phyloP scores from a whole-genome alignment of 148 eudicot species.

The Heliamphora exappendiculata region DNA sequence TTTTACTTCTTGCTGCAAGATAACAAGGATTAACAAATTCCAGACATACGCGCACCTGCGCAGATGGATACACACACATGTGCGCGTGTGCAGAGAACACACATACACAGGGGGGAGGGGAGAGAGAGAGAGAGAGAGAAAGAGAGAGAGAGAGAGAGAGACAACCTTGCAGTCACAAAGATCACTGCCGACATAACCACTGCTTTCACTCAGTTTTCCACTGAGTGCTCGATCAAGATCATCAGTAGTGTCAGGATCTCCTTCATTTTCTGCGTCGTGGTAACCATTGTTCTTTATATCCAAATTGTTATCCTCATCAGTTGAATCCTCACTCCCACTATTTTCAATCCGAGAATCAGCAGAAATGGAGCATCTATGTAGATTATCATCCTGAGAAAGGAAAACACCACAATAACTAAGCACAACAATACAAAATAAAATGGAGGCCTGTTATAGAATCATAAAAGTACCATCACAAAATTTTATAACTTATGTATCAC shows the following conservation, averaged over 20 bases:
- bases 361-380: conserved; percentile 82
- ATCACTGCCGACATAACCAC: conserved; percentile 81
- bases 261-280: conserved; percentile 74
- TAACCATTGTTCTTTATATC: conserved; percentile 56
- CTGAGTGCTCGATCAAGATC: conserved; percentile 70
- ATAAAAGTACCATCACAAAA: neutral
- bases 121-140: no score
- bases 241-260: conserved; percentile 59
- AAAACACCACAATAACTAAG: conserved; percentile 11
- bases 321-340: conserved; percentile 74
- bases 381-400: conserved; percentile 66
- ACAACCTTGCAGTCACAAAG: conserved; percentile 85
- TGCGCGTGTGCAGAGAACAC: no score
- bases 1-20: neutral
- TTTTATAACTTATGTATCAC: neutral
- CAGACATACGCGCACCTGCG: no score
- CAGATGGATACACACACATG: no score
- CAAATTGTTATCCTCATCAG: conserved; percentile 62
- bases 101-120: no score
- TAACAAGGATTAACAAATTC: no score
- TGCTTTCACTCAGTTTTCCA: conserved; percentile 86
- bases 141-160: conserved; percentile 8
- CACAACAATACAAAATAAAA: neutral
- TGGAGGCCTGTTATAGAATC: no score
- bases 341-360: conserved; percentile 73